Percentiles rank a stretch among this genome's conserved stretches.
phyloP scores from a whole-genome alignment of 2,329 filamentous ascomycete species.

The Alternaria postmessia region DNA sequence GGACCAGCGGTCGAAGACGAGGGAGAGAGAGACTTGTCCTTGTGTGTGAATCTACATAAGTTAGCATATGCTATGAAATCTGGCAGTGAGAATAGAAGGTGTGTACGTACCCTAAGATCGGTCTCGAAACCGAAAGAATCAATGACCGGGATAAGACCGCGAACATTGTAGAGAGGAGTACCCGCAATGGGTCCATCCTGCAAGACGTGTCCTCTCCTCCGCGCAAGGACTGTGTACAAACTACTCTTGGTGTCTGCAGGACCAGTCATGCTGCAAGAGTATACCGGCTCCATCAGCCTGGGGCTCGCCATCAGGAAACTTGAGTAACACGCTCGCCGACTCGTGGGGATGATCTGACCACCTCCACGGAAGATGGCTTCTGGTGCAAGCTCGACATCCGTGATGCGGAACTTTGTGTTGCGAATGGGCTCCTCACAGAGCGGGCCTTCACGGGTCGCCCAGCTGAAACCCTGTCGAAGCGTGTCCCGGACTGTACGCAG shows the following conservation, averaged over 20 bases:
- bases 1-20: slow-evolving; percentile 96
- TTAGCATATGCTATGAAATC: slow-evolving; percentile 7
- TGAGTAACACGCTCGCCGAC: slow-evolving; percentile 90
- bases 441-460: slow-evolving; percentile 94
- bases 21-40: slow-evolving; percentile 85
- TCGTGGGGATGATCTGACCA: slow-evolving; percentile 96
- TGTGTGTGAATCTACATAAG: slow-evolving; percentile 80
- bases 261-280: slow-evolving; percentile 90
- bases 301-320: slow-evolving; percentile 98
- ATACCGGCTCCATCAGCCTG: slow-evolving; percentile 95
- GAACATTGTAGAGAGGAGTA: slow-evolving; percentile 90
- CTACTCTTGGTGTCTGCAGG: slow-evolving; percentile 87
- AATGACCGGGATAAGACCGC: slow-evolving; percentile 91
- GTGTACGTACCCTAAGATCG: slow-evolving; percentile 69
- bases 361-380: slow-evolving; percentile 95
- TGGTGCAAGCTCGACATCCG: slow-evolving; percentile 83
- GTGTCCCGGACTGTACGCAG: slow-evolving; percentile 88
- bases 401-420: slow-evolving; percentile 97
- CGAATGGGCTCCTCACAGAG: slow-evolving; percentile 98
- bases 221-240: slow-evolving; percentile 89
- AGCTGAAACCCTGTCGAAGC: slow-evolving; percentile 94
- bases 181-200: slow-evolving; percentile 94
- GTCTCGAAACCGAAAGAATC: slow-evolving; percentile 99
- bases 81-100: slow-evolving; percentile 23
- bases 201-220: slow-evolving; percentile 89